phyloP scores from a whole-genome alignment of 345 rosid genomes.

The Populus ilicifolia region DNA sequence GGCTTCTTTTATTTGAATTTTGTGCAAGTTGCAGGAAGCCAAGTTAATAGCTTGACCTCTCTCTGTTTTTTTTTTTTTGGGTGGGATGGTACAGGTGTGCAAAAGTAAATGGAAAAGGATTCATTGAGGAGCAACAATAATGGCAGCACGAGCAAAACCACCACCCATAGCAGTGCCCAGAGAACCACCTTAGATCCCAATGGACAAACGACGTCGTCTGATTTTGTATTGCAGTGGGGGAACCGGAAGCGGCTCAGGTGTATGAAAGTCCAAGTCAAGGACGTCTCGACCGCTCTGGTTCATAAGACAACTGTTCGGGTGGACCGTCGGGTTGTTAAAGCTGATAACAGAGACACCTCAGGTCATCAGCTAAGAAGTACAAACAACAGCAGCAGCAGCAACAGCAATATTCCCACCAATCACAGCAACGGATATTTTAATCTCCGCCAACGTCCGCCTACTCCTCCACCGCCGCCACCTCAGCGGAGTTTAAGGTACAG shows the following conservation, averaged over 20 bases:
- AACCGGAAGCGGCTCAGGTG: slow-evolving; percentile 69
- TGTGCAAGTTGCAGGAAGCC: slow-evolving; percentile 5
- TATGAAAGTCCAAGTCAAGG: slow-evolving; percentile 61
- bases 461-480: slow-evolving; percentile 41
- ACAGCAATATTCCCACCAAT: background rate
- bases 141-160: slow-evolving; percentile 12
- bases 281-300: slow-evolving; percentile 36
- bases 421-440: slow-evolving; percentile 38
- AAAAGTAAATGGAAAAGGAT: slow-evolving; percentile 48
- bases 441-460: slow-evolving; percentile 51
- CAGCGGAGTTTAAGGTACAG: slow-evolving; percentile 62
- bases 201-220: slow-evolving; percentile 39
- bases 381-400: background rate
- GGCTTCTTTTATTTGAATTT: slow-evolving; percentile 13
- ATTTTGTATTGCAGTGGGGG: slow-evolving; percentile 70
- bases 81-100: slow-evolving; percentile 29
- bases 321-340: slow-evolving; percentile 47
- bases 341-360: slow-evolving; percentile 29
- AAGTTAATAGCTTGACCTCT: background rate
- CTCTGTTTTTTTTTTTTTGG: slow-evolving; percentile 1
- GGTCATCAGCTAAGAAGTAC: slow-evolving; percentile 24
- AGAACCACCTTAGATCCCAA: slow-evolving; percentile 37
- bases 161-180: slow-evolving; percentile 13
- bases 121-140: slow-evolving; percentile 27
- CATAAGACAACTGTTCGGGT: slow-evolving; percentile 50